These are phyloP conservation scores for Phytomonas sp. DNA, from an alignment of 208 protist genomes.

Conservation along the genomic window DNA sequence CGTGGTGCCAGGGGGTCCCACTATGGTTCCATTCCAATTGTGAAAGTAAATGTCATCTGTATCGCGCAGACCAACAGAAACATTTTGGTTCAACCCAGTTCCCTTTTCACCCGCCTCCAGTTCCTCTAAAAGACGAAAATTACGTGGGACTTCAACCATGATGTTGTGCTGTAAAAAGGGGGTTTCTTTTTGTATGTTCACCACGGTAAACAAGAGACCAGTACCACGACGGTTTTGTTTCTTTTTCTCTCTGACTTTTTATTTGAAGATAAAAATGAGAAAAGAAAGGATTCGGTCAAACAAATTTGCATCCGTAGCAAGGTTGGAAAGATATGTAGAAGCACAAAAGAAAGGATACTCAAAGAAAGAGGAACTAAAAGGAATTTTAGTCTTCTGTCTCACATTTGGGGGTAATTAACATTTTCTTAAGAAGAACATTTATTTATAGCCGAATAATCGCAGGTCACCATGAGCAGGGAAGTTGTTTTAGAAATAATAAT, in stretches of 20 bases:
- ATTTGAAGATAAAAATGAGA: slow-evolving; percentile 16
- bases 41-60: slow-evolving; percentile 87
- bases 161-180: neutral
- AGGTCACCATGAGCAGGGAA: neutral
- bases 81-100: slow-evolving; percentile 77
- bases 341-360: slow-evolving; percentile 11
- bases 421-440: neutral
- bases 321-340: neutral
- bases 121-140: slow-evolving; percentile 86
- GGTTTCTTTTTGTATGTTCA: neutral
- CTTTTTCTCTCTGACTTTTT: neutral
- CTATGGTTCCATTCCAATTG: slow-evolving; percentile 89
- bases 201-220: neutral
- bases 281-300: slow-evolving; percentile 14
- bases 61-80: slow-evolving; percentile 83
- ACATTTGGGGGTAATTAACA: neutral
- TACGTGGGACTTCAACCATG: slow-evolving; percentile 89
- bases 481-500: neutral
- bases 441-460: neutral
- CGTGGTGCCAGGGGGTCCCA: slow-evolving; percentile 76
- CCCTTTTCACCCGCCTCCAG: slow-evolving; percentile 90
- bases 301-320: neutral
- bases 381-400: neutral
- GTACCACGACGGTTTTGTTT: neutral
- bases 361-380: slow-evolving; percentile 9